Percentiles rank a stretch among this genome's conserved stretches.
Conservation (phyloP, 805 yeast genomes). For the Sugiyamaella smithiae region DNA sequence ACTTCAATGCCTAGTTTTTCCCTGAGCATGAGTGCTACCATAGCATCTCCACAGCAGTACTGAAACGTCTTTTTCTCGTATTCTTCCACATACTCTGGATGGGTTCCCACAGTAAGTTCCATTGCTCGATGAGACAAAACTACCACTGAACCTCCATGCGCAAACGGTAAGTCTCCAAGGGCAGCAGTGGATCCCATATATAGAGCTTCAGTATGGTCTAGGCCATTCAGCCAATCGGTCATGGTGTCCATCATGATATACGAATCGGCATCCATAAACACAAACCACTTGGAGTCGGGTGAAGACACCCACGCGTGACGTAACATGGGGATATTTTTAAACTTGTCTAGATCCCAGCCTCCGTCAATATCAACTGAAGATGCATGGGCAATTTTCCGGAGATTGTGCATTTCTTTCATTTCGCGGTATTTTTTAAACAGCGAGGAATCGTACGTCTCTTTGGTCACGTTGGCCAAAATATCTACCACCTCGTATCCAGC, state of each 20-base stretch:
- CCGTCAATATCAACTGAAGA: constrained; percentile 18
- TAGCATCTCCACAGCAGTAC: constrained; percentile 37
- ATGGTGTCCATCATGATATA: constrained; percentile 33
- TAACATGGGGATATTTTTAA: constrained; percentile 38
- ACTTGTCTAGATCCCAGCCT: constrained; percentile 38
- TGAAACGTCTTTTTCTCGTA: constrained; percentile 26
- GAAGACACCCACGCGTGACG: constrained; percentile 33
- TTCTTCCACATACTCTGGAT: constrained; percentile 19
- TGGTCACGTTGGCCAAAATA: constrained; percentile 27
- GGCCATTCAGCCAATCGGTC: constrained; percentile 24
- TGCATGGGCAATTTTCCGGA: constrained; percentile 21
- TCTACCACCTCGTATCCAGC: constrained; percentile 35
- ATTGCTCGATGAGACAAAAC: constrained; percentile 34
- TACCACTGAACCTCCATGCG: constrained; percentile 41
- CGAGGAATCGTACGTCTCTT: constrained; percentile 18
- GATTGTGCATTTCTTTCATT: constrained; percentile 24
- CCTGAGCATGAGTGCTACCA: constrained; percentile 29
- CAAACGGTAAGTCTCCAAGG: constrained; percentile 28
- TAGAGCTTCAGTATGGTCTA: constrained; percentile 30
- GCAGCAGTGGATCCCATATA: constrained; percentile 35
- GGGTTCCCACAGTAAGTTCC: constrained; percentile 28
- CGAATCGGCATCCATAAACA: constrained; percentile 38
- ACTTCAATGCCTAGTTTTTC: constrained; percentile 20
- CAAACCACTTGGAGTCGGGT: constrained; percentile 34
- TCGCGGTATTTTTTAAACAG: constrained; percentile 29